A percentile compares a stretch with the other conserved stretches of the same genome.
Evolutionary conservation across 2,329 filamentous ascomycete species (phyloP).

Genomic region (Albophoma yamanashiensis): DNA sequence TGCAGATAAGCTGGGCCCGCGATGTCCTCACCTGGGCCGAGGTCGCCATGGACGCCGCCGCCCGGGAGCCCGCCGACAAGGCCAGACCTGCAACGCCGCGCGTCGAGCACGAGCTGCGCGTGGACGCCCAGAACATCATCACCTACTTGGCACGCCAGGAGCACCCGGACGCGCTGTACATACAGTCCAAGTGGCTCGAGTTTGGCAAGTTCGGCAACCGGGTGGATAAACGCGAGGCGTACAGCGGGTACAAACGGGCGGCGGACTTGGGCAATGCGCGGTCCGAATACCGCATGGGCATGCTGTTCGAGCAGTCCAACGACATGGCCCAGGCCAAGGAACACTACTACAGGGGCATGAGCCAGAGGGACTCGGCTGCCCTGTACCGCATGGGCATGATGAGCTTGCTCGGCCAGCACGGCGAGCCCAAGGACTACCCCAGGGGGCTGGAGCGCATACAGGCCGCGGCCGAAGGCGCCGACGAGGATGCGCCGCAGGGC

Average conservation of each 20-base stretch:
- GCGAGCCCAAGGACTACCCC: conserved; percentile 71
- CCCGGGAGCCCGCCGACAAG: conserved; percentile 44
- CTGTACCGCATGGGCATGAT: conserved; percentile 91
- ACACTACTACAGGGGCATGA: conserved; percentile 78
- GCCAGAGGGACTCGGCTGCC: conserved; percentile 76
- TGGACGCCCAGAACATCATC: conserved; percentile 87
- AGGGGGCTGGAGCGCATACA: conserved; percentile 74
- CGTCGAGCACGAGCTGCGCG: conserved; percentile 76
- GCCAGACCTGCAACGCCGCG: conserved; percentile 68
- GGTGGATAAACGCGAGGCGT: conserved; percentile 90
- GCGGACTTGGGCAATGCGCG: conserved; percentile 76
- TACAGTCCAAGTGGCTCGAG: conserved; percentile 92
- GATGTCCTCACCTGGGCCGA: conserved; percentile 87
- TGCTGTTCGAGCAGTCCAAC: conserved; percentile 94
- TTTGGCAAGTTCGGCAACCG: conserved; percentile 92
- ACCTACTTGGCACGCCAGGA: conserved; percentile 81
- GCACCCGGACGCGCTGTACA: conserved; percentile 89
- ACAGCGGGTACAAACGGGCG: conserved; percentile 74
- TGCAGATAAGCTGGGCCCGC: conserved; percentile 94
- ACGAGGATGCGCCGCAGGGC: conserved; percentile 94
- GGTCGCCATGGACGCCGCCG: conserved; percentile 65
- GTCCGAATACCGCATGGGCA: conserved; percentile 93
- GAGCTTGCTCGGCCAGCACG: conserved; percentile 87
- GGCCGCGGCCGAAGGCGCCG: conserved; percentile 72
- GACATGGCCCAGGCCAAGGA: conserved; percentile 83